Evolutionary conservation across 2,329 filamentous ascomycete genomes (phyloP), one percentile per base, ranked within the genome.

Genomic region (Fusarium sp.): DNA sequence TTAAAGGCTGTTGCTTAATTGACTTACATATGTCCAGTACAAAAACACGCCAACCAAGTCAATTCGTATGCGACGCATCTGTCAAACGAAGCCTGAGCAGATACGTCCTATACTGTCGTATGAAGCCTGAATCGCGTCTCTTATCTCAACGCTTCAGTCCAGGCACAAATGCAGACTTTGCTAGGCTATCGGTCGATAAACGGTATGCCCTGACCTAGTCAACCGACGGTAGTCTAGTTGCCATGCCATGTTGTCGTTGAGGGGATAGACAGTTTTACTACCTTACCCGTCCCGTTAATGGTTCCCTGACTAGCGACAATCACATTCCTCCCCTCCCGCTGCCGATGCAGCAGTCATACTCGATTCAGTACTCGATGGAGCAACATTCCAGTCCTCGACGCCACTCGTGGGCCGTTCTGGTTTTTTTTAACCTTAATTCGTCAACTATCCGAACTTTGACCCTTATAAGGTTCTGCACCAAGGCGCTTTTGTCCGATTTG

Each of bases 311-410:
- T 70, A 71, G 68, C 44, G 61, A 68, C 61, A 55, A 59, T 74
- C 73, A 71, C 73, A 75, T 75, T 75, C 73, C 73, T 73, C 30
- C 16, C 51, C 22, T 29, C 46, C 58, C 57, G 52, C 59, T 64
- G 66, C 56, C 51, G 49, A 69, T 52, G 38, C 27, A 62, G 51
- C 51, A 62, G 54, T 52, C 49, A 59, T 54, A 32, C 51, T 65
- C 60, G 50, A 72, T 60, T 52, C 46, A 64, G 66, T 46, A 49
- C 40, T 40, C 24, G 46, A 57, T 61, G 51, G 29, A 51, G 50
- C 45, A 59, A 45, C 73, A 75, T 75, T 75, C 73, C 73, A 63
- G 51, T 60, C 27, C 14, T 20, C 34, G 43, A 51, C 73, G 73
- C 73, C 63, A 72, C 66, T 53, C 29, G 63, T 44, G 54, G 58